Percentiles rank a stretch among this genome's conserved stretches.
phyloP scores from a whole-genome alignment of 805 yeast species.

The Candida arabinofermentans region DNA sequence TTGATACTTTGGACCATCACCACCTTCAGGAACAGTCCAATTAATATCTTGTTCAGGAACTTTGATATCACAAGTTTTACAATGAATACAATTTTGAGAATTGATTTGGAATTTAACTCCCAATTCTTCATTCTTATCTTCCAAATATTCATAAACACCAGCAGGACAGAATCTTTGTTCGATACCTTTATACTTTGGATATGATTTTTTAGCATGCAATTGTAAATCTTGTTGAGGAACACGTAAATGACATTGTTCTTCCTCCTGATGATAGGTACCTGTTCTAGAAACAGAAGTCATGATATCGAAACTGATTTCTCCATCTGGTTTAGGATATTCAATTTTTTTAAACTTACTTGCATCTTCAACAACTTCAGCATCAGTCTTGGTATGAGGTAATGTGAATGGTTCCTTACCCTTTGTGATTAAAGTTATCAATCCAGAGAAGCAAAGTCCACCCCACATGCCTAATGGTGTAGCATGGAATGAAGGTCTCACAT shows the following conservation, averaged over 20 bases:
- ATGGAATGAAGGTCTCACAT: conserved; percentile 88
- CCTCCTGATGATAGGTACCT: conserved; percentile 94
- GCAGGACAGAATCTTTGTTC: conserved; percentile 97
- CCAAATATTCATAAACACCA: conserved; percentile 90
- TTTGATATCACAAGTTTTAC: conserved; percentile 97
- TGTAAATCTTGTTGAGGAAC: conserved; percentile 58
- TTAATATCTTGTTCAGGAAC: conserved; percentile 90
- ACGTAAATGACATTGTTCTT: conserved; percentile 85
- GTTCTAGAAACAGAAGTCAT: conserved; percentile 94
- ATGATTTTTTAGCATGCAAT: conserved; percentile 64
- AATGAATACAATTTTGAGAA: conserved; percentile 96
- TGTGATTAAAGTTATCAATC: conserved; percentile 73
- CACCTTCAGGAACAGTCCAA: conserved; percentile 99
- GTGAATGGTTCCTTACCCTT: conserved; percentile 89
- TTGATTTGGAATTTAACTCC: conserved; percentile 91
- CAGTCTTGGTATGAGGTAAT: conserved; percentile 60
- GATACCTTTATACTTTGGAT: conserved; percentile 77
- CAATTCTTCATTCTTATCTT: conserved; percentile 50
- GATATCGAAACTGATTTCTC: conserved; percentile 85
- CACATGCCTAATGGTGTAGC: conserved; percentile 59
- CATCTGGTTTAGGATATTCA: conserved; percentile 94
- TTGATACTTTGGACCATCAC: conserved; percentile 96
- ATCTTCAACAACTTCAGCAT: conserved; percentile 63
- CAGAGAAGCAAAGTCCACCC: conserved; percentile 84
- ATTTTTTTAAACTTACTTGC: conserved; percentile 69